Percentiles rank a stretch among this genome's conserved stretches.
Evolutionary conservation across 2,329 filamentous ascomycete genomes (phyloP).

Genomic region (Alternaria ventricosa): DNA sequence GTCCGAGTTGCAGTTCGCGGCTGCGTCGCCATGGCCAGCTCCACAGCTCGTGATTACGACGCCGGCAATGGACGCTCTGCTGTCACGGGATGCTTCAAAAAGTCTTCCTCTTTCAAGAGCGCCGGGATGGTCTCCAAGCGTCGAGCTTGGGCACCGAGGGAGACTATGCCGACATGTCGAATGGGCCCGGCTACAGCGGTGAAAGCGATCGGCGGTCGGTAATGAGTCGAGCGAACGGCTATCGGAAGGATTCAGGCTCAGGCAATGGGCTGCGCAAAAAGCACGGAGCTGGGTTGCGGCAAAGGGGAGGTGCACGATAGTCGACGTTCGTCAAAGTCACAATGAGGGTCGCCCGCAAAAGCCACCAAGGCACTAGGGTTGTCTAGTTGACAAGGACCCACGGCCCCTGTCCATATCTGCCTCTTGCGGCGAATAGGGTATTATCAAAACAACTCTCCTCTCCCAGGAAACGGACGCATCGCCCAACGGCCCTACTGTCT

Average conservation of each 20-base stretch:
- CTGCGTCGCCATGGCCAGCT: slow-evolving; percentile 27
- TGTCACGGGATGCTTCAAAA: not conserved
- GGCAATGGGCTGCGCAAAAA: slow-evolving; percentile 6
- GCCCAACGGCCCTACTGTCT: slow-evolving; percentile 9
- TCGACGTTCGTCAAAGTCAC: slow-evolving; percentile 17
- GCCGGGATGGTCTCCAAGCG: slow-evolving; percentile 33
- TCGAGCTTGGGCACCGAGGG: slow-evolving; percentile 33
- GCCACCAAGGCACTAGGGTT: slow-evolving; percentile 20
- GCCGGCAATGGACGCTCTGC: slow-evolving; percentile 8
- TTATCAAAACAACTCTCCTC: slow-evolving; percentile 25
- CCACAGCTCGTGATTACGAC: slow-evolving; percentile 3
- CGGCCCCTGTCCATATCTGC: slow-evolving; percentile 14
- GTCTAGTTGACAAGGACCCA: slow-evolving; percentile 20
- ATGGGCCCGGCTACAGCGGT: slow-evolving; percentile 23
- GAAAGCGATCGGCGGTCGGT: slow-evolving; percentile 14
- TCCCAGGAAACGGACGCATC: slow-evolving; percentile 22
- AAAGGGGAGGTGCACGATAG: slow-evolving; percentile 6
- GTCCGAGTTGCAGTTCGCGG: slow-evolving; percentile 29
- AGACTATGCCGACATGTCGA: slow-evolving; percentile 38
- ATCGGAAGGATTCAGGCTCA: not conserved
- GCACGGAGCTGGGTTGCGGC: slow-evolving; percentile 8
- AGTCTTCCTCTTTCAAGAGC: slow-evolving; percentile 5
- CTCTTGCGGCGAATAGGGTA: slow-evolving; percentile 13
- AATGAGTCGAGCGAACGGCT: slow-evolving; percentile 1
- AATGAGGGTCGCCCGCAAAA: slow-evolving; percentile 23